Percentiles rank a stretch among this genome's conserved stretches.
Evolutionary conservation across 2,329 filamentous ascomycete species (phyloP).

Genomic region (Fusarium sp.): DNA sequence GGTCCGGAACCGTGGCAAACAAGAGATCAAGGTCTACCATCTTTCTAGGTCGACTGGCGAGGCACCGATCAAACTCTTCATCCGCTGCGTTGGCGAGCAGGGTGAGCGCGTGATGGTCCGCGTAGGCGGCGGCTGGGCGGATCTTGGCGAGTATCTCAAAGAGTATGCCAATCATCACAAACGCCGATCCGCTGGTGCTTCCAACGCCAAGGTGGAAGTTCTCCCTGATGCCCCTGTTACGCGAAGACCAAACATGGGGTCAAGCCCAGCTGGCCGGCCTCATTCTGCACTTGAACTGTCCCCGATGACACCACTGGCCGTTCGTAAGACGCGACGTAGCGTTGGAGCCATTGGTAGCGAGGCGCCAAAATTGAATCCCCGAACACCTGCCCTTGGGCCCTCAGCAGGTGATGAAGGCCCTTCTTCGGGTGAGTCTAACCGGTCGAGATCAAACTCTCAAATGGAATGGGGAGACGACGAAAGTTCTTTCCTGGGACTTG

Average conservation of each 20-base stretch:
- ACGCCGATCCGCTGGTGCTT: conserved; percentile 69
- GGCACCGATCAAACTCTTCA: conserved; percentile 93
- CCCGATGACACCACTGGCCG: conserved; percentile 65
- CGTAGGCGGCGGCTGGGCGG: conserved; percentile 98
- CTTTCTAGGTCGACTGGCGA: conserved; percentile 87
- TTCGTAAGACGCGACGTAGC: conserved; percentile 69
- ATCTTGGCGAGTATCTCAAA: conserved; percentile 93
- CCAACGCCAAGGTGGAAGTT: conserved; percentile 71
- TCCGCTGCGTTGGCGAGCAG: conserved; percentile 90
- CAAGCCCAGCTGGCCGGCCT: conserved; percentile 60
- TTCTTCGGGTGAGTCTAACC: conserved; percentile 60
- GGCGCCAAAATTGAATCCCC: conserved; percentile 54
- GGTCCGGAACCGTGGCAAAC: conserved; percentile 67
- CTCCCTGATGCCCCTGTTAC: conserved; percentile 52
- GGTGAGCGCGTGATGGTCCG: conserved; percentile 98
- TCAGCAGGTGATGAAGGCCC: conserved; percentile 57
- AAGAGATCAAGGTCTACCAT: conserved; percentile 93
- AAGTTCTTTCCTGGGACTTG: conserved; percentile 74
- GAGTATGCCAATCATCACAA: conserved; percentile 95
- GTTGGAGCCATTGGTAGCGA: conserved; percentile 55
- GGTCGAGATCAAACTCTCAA: conserved; percentile 68
- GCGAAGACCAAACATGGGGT: conserved; percentile 53
- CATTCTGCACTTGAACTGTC: conserved; percentile 56
- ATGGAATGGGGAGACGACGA: conserved; percentile 73
- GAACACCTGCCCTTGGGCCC: conserved; percentile 60